Percentiles rank a stretch among this genome's conserved stretches.
Conservation (phyloP, 2,329 filamentous ascomycete species). For the Fusarium sp. region DNA sequence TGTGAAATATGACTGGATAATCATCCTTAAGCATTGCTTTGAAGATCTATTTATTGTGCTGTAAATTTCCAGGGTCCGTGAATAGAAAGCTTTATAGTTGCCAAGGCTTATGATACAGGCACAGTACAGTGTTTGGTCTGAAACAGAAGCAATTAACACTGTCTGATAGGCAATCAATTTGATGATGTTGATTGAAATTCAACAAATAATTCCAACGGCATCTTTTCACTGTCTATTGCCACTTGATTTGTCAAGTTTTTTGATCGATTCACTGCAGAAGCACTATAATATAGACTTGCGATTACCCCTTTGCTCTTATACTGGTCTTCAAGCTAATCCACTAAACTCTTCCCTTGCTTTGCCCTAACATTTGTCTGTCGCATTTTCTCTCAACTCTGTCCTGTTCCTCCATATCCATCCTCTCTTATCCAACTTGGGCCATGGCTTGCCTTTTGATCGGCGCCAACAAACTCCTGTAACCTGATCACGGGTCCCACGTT, state of each 20-base stretch:
- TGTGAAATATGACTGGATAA: no score
- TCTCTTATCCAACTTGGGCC: slow-evolving; percentile 28
- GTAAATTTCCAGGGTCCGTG: not conserved
- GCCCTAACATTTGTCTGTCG: not conserved
- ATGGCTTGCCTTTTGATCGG: slow-evolving; percentile 43
- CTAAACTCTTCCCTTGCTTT: not conserved
- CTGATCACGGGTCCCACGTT: slow-evolving; percentile 42
- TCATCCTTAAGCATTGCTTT: not conserved
- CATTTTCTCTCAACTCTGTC: not conserved
- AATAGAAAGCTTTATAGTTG: not conserved
- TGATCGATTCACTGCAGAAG: not conserved
- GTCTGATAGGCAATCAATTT: slow-evolving; percentile 35
- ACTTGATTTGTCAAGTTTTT: slow-evolving; percentile 1
- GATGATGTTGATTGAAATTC: slow-evolving; percentile 14
- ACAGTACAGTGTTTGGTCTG: slow-evolving; percentile 26
- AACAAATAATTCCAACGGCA: slow-evolving; percentile 24
- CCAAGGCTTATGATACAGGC: not conserved
- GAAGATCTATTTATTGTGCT: not conserved
- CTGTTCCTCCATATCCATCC: not conserved
- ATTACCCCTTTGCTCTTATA: not conserved
- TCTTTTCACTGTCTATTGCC: not conserved
- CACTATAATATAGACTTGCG: not conserved
- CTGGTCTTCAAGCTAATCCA: not conserved
- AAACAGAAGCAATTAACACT: slow-evolving; percentile 11
- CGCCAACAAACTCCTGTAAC: slow-evolving; percentile 30